Conservation (phyloP, 2,329 filamentous ascomycete genomes). For the Aspergillus alliaceus region DNA sequence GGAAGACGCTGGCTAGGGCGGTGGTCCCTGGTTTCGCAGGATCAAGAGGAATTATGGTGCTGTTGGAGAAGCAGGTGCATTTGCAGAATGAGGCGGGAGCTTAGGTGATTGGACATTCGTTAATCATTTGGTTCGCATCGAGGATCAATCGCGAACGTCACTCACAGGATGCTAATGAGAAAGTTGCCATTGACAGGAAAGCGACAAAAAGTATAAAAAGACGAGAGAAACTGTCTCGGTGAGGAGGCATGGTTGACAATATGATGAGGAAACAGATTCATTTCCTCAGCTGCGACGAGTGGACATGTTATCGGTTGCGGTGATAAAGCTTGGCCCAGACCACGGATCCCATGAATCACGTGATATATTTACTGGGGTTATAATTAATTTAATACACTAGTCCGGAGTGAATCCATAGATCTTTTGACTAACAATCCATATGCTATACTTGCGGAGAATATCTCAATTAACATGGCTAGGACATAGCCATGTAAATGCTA, state of each 20-base stretch:
- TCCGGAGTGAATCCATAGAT: not conserved
- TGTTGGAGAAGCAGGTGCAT: constrained; percentile 68
- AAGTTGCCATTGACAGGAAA: constrained; percentile 27
- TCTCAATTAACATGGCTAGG: not conserved
- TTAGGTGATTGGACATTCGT: constrained; percentile 10
- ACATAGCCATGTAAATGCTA: not conserved
- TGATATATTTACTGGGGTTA: not conserved
- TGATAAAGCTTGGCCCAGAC: not conserved
- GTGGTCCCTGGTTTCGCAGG: constrained; percentile 31
- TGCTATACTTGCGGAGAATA: not conserved
- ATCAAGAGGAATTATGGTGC: constrained; percentile 66
- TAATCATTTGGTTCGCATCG: not conserved
- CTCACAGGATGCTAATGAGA: constrained; percentile 38
- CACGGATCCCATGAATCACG: not conserved
- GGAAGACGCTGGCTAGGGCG: constrained; percentile 21
- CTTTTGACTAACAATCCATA: not conserved
- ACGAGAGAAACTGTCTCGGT: constrained; percentile 10
- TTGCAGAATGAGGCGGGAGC: constrained; percentile 66
- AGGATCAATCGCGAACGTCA: constrained; percentile 7
- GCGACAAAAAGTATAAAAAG: constrained; percentile 27
- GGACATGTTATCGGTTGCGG: not conserved
- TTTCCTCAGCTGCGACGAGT: not conserved
- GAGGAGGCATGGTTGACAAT: constrained; percentile 20
- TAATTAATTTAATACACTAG: no score
- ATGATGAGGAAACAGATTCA: not conserved